A percentile compares a stretch with the other conserved stretches of the same genome.
Conservation (phyloP, 345 rosid genomes). For the Rhizophora mangle region DNA sequence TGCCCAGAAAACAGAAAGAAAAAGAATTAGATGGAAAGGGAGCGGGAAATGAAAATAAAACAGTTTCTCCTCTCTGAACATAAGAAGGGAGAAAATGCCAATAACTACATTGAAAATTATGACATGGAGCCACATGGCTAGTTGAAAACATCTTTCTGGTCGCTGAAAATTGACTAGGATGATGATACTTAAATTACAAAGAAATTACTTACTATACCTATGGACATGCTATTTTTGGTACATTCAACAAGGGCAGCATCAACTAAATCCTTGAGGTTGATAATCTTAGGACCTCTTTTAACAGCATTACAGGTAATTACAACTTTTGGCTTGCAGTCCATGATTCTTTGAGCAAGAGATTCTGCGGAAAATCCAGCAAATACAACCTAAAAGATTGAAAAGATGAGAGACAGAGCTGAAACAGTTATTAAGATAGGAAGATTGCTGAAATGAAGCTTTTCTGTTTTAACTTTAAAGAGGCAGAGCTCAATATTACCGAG, state of each 20-base stretch:
- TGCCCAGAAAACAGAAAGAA: not conserved
- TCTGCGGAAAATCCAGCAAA: slow-evolving; percentile 98
- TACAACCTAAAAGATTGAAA: slow-evolving; percentile 54
- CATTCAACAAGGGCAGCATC: slow-evolving; percentile 73
- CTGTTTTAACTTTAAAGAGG: too few relatives aligned
- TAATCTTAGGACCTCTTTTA: slow-evolving; percentile 83
- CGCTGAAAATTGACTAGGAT: not conserved
- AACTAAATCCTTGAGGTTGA: slow-evolving; percentile 84
- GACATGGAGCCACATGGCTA: not conserved
- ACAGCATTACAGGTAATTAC: slow-evolving; percentile 94
- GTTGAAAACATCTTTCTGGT: not conserved
- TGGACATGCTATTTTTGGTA: slow-evolving; percentile 60
- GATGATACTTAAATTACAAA: not conserved
- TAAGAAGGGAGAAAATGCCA: too few relatives aligned
- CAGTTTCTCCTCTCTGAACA: too few relatives aligned
- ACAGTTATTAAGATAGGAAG: too few relatives aligned
- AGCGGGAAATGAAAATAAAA: too few relatives aligned
- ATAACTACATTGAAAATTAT: not conserved
- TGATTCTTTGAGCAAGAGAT: slow-evolving; percentile 87
- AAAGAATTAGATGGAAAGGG: too few relatives aligned
- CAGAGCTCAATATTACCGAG: slow-evolving; percentile 51
- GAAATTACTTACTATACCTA: slow-evolving; percentile 44
- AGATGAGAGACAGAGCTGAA: not conserved
- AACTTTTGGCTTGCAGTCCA: slow-evolving; percentile 87
- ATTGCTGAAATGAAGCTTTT: too few relatives aligned